Evolutionary conservation across 805 yeast species (phyloP).

Genomic region (Kluyveromyces aestuarii): DNA sequence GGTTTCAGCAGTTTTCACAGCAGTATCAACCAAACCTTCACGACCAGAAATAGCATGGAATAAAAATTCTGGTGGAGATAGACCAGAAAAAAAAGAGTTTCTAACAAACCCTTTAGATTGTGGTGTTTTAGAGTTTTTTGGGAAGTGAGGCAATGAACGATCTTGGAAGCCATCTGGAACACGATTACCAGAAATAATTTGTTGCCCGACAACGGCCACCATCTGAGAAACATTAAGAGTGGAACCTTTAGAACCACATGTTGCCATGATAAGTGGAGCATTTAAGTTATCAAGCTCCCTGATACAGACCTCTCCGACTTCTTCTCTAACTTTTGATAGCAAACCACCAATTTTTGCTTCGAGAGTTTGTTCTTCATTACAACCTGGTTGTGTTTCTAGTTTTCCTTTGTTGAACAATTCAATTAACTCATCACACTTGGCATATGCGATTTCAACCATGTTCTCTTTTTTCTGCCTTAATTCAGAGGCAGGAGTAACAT

Average conservation of each 20-base stretch:
- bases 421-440: slow-evolving; percentile 86
- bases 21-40: slow-evolving; percentile 98
- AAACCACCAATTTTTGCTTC: slow-evolving; percentile 97
- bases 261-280: slow-evolving; percentile 97
- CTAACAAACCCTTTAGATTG: slow-evolving; percentile 97
- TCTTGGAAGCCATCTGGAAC: slow-evolving; percentile 99
- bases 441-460: slow-evolving; percentile 85
- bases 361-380: slow-evolving; percentile 95
- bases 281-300: slow-evolving; percentile 80
- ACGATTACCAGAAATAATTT: slow-evolving; percentile 96
- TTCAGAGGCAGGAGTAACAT: slow-evolving; percentile 86
- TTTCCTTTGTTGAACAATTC: slow-evolving; percentile 70
- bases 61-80: slow-evolving; percentile 92
- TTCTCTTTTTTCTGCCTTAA: slow-evolving; percentile 71
- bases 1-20: slow-evolving; percentile 98
- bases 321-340: slow-evolving; percentile 94
- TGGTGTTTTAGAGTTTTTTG: slow-evolving; percentile 92
- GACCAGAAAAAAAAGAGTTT: slow-evolving; percentile 89
- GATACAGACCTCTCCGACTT: slow-evolving; percentile 97
- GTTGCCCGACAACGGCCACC: slow-evolving; percentile 99
- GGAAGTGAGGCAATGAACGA: slow-evolving; percentile 94
- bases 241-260: slow-evolving; percentile 98
- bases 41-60: slow-evolving; percentile 99
- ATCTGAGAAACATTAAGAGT: slow-evolving; percentile 96
- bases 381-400: slow-evolving; percentile 97